Conservation (phyloP, 208 protist species). For the Herpetomonas samuelpessoai region DNA sequence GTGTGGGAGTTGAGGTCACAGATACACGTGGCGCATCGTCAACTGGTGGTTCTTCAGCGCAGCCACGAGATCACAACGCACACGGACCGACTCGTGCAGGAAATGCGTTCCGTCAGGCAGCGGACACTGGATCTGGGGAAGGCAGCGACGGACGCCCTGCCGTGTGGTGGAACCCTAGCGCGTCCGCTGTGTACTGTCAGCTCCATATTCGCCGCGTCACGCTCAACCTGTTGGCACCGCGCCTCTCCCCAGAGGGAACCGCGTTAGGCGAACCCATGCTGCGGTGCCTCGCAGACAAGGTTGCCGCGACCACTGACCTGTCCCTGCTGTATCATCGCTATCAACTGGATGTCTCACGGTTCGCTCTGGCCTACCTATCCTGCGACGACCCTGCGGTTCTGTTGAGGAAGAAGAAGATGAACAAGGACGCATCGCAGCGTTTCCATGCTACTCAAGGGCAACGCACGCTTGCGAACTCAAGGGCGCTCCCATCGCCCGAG, state of each 20-base stretch:
- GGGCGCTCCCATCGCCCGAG: no score
- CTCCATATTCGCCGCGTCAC: constrained; percentile 23
- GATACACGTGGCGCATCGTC: no score
- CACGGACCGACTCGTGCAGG: no score
- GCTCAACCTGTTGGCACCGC: constrained; percentile 40
- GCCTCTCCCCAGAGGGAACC: constrained; percentile 53
- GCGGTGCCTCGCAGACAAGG: constrained; percentile 37
- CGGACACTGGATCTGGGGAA: no score
- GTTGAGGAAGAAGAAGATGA: neutral
- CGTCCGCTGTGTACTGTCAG: constrained; percentile 7
- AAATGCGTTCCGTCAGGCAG: no score
- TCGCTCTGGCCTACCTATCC: neutral
- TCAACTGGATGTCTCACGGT: constrained; percentile 14
- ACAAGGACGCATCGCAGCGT: neutral
- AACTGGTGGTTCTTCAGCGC: no score
- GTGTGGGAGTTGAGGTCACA: no score
- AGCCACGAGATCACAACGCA: no score
- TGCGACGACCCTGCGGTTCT: constrained; percentile 2
- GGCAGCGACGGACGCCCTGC: neutral
- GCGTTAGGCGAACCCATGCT: constrained; percentile 52
- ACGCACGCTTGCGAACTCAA: no score
- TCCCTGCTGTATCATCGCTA: constrained; percentile 34
- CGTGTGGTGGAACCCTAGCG: neutral
- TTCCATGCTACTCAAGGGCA: no score
- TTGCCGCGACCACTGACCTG: constrained; percentile 10